These are phyloP conservation scores for Suhomyces yuchorum DNA, from an alignment of 1,139 yeast genomes.

Conservation along the genomic window DNA sequence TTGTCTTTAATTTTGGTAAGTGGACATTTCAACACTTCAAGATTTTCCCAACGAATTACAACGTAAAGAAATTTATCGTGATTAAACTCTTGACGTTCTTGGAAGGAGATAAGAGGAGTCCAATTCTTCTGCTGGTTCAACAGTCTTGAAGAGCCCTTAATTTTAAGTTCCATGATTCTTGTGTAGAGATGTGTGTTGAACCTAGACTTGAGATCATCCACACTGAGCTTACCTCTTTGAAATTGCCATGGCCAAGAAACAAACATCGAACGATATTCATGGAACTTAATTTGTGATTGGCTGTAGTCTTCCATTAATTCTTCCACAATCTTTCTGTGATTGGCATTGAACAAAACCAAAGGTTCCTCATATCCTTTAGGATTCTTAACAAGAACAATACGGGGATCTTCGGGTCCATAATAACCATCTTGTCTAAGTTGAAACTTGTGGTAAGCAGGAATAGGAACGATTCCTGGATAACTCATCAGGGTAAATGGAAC, in stretches of 20 bases:
- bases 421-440: conserved; percentile 23
- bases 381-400: conserved; percentile 36
- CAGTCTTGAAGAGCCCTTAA: conserved; percentile 25
- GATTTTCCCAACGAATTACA: conserved; percentile 40
- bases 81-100: conserved; percentile 21
- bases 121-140: conserved; percentile 41
- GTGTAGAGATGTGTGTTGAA: conserved; percentile 25
- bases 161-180: conserved; percentile 30
- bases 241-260: conserved; percentile 43
- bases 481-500: conserved; percentile 17
- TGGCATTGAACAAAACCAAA: conserved; percentile 34
- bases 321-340: conserved; percentile 28
- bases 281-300: conserved; percentile 3
- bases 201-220: conserved; percentile 22
- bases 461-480: conserved; percentile 36
- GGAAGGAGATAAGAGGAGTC: conserved; percentile 41
- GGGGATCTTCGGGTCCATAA: conserved; percentile 49
- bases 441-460: conserved; percentile 37
- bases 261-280: conserved; percentile 33
- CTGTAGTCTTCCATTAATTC: conserved; percentile 19
- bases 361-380: conserved; percentile 40
- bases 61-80: conserved; percentile 36
- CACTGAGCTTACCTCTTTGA: conserved; percentile 35
- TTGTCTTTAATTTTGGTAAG: conserved; percentile 14
- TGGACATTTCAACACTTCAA: conserved; percentile 35